Evolutionary conservation across 768 basidiomycete species (phyloP).

Genomic region (Panaeolus cyanescens): DNA sequence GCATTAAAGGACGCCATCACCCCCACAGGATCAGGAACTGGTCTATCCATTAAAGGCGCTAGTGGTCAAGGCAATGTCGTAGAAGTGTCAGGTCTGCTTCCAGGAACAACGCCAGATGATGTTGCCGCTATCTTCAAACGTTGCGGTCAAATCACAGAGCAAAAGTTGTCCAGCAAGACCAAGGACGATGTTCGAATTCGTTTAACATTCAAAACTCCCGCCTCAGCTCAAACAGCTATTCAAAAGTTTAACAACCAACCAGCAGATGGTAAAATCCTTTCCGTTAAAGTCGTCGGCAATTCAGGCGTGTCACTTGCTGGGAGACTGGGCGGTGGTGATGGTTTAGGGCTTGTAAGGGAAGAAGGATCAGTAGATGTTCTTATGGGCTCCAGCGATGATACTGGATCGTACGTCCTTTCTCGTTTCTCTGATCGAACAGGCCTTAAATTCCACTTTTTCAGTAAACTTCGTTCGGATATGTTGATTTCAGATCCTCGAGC

Average conservation of each 20-base stretch:
- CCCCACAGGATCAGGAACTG: conserved; percentile 26
- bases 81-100: conserved; percentile 71
- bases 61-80: conserved; percentile 66
- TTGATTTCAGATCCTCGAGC: conserved; percentile 70
- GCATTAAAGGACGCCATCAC: conserved; percentile 65
- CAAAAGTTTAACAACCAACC: conserved; percentile 77
- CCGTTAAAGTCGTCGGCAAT: conserved; percentile 63
- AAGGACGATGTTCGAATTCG: conserved; percentile 58
- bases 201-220: conserved; percentile 68
- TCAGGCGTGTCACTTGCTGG: conserved; percentile 56
- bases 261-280: conserved; percentile 78
- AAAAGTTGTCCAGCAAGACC: conserved; percentile 36
- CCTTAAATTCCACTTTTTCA: conserved; percentile 24
- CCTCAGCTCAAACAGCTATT: conserved; percentile 67
- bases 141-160: conserved; percentile 65
- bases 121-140: conserved; percentile 86
- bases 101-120: conserved; percentile 80
- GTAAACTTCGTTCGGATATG: conserved; percentile 86
- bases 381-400: conserved; percentile 48
- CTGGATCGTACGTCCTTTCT: conserved; percentile 55
- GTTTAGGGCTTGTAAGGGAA: conserved; percentile 52
- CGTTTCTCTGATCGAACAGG: not conserved
- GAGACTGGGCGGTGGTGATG: conserved; percentile 55
- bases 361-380: conserved; percentile 61
- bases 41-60: conserved; percentile 72